Percentiles rank a stretch among this genome's conserved stretches.
These are phyloP conservation scores for Cercophora sp. DNA, from an alignment of 495 filamentous ascomycete species.

Conservation along the genomic window DNA sequence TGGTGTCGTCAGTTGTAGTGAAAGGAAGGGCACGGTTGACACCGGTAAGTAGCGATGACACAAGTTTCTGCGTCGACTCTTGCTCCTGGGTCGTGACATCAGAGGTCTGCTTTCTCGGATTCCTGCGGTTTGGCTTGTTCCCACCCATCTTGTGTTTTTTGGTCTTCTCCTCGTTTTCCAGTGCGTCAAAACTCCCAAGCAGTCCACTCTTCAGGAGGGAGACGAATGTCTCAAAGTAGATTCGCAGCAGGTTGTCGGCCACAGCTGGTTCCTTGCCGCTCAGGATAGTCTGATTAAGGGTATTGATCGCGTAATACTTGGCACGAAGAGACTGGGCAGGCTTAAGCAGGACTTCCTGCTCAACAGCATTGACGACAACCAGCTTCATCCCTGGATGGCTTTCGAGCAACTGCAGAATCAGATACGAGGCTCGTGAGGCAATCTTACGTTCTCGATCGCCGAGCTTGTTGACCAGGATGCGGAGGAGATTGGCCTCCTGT, in stretches of 20 bases:
- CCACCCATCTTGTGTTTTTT: constrained; percentile 14
- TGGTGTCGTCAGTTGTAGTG: constrained; percentile 70
- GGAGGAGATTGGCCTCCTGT: constrained; percentile 89
- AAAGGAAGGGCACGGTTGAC: constrained; percentile 96
- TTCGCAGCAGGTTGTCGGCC: constrained; percentile 74
- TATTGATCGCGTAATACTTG: constrained; percentile 94
- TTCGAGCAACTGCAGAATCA: constrained; percentile 82
- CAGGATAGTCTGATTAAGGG: constrained; percentile 91
- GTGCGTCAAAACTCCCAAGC: constrained; percentile 22
- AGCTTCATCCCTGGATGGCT: constrained; percentile 91
- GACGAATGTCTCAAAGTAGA: constrained; percentile 88
- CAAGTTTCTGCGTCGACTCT: constrained; percentile 75
- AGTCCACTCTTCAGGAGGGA: constrained; percentile 59
- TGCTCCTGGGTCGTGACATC: constrained; percentile 38
- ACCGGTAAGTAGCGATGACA: constrained; percentile 84
- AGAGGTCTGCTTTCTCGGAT: constrained; percentile 12
- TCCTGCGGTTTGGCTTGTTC: constrained; percentile 16
- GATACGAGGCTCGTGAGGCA: constrained; percentile 83
- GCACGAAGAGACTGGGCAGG: constrained; percentile 82
- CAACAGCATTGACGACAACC: constrained; percentile 75
- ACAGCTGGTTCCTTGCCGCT: constrained; percentile 76
- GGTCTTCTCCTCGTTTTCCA: constrained; percentile 21
- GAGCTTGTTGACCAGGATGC: constrained; percentile 91
- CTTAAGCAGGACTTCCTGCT: constrained; percentile 80
- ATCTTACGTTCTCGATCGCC: constrained; percentile 93